Conservation (phyloP, 1,284 basidiomycete genomes). For the Bjerkandera adusta region DNA sequence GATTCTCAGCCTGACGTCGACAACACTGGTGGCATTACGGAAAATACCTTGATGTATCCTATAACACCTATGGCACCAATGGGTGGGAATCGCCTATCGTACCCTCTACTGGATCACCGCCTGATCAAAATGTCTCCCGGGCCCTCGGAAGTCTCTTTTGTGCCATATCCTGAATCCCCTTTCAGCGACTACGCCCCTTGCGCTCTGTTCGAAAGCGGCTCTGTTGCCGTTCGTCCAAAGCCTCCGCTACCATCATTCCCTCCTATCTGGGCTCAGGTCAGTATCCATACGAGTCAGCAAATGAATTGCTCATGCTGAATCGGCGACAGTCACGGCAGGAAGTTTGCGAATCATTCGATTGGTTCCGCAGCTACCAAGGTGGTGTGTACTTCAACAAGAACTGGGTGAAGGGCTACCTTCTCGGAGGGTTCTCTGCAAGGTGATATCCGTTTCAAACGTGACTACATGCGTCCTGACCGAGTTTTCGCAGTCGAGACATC, state of each 20-base stretch:
- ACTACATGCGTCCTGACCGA: conserved; percentile 8
- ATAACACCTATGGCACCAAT: no score
- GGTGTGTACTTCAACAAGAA: conserved; percentile 70
- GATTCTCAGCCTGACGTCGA: no score
- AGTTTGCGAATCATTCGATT: conserved; percentile 71
- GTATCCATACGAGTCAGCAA: conserved; percentile 4
- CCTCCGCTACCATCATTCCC: conserved; percentile 22
- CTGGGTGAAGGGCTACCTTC: conserved; percentile 67
- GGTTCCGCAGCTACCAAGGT: conserved; percentile 74
- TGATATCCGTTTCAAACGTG: conserved; percentile 29
- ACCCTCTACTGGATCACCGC: no score
- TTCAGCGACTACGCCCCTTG: no score
- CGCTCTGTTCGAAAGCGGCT: no score
- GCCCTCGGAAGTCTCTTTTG: no score
- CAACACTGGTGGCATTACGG: no score
- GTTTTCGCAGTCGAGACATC: conserved; percentile 53
- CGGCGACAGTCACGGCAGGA: conserved; percentile 68
- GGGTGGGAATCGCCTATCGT: no score
- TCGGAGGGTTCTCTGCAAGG: conserved; percentile 67
- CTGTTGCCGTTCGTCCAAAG: no score
- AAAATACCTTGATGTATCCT: no score
- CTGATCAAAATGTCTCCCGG: no score
- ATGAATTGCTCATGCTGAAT: not conserved
- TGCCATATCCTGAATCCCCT: no score
- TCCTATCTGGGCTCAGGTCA: conserved; percentile 38